These are phyloP conservation scores for Bremia lactucae DNA, from an alignment of 352 stramenopile species.

Conservation along the genomic window DNA sequence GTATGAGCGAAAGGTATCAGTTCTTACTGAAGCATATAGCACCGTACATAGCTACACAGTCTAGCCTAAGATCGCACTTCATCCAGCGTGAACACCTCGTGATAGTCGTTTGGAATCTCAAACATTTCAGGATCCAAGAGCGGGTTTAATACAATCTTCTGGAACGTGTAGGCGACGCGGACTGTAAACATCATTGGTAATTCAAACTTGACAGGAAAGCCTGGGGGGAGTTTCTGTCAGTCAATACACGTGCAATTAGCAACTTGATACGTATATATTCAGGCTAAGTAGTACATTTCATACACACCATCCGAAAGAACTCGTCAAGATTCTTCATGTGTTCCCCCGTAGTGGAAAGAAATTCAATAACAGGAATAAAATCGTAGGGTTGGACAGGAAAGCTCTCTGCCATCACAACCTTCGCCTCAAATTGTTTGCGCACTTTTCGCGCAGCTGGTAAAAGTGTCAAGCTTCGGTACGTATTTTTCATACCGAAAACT, in stretches of 20 bases:
- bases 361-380: constrained; percentile 69
- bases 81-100: constrained; percentile 44
- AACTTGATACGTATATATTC: no score
- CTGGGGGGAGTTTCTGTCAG: constrained; percentile 62
- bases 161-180: constrained; percentile 72
- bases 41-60: not conserved
- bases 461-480: constrained; percentile 52
- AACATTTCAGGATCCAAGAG: constrained; percentile 44
- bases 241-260: no score
- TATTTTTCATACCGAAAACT: constrained; percentile 30
- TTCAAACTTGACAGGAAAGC: constrained; percentile 75
- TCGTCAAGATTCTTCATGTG: constrained; percentile 73
- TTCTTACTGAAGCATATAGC: not conserved
- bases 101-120: constrained; percentile 39
- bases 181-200: constrained; percentile 78
- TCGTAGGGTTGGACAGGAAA: constrained; percentile 66
- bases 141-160: constrained; percentile 45
- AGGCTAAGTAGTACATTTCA: no score
- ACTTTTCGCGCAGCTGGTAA: constrained; percentile 31
- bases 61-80: constrained; percentile 33
- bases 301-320: constrained; percentile 72
- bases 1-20: not conserved
- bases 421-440: constrained; percentile 66
- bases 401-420: constrained; percentile 62
- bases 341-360: constrained; percentile 62